A percentile compares a stretch with the other conserved stretches of the same genome.
Conservation (phyloP, 805 yeast species). For the Cyberlindnera galapagoensis region DNA sequence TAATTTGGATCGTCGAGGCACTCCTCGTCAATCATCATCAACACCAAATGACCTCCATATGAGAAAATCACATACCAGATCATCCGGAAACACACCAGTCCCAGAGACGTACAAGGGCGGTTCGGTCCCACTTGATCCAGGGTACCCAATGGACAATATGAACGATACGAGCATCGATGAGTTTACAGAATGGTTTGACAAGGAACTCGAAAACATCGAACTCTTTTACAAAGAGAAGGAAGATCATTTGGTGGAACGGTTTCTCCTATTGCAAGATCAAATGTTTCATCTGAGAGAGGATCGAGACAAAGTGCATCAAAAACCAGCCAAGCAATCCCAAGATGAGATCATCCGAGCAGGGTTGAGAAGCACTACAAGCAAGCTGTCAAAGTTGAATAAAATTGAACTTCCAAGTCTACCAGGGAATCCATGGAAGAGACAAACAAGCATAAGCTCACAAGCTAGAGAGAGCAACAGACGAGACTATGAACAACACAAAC, state of each 20-base stretch:
- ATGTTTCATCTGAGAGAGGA: constrained; percentile 57
- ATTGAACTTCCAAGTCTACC: constrained; percentile 39
- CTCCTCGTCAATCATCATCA: not conserved
- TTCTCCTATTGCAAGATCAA: constrained; percentile 60
- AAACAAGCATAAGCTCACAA: too few relatives aligned
- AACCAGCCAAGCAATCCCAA: too few relatives aligned
- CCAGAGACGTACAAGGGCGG: constrained; percentile 18
- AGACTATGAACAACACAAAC: constrained; percentile 41
- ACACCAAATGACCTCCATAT: constrained; percentile 1
- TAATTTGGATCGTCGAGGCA: not conserved
- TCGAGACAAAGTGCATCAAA: too few relatives aligned
- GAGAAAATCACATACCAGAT: constrained; percentile 1
- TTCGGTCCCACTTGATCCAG: constrained; percentile 3
- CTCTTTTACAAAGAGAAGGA: constrained; percentile 56
- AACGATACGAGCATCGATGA: constrained; percentile 35
- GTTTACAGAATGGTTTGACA: constrained; percentile 64
- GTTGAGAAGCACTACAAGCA: constrained; percentile 12
- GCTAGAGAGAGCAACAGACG: constrained; percentile 20
- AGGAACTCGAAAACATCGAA: constrained; percentile 54
- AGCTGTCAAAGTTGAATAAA: constrained; percentile 24
- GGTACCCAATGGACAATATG: constrained; percentile 14
- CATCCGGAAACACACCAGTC: not conserved
- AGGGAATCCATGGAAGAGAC: constrained; percentile 17
- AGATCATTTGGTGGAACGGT: constrained; percentile 51
- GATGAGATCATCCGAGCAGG: constrained; percentile 14